These are phyloP conservation scores for Massospora cicadina DNA, from an alignment of 371 early-diverging fungal species.

Conservation along the genomic window DNA sequence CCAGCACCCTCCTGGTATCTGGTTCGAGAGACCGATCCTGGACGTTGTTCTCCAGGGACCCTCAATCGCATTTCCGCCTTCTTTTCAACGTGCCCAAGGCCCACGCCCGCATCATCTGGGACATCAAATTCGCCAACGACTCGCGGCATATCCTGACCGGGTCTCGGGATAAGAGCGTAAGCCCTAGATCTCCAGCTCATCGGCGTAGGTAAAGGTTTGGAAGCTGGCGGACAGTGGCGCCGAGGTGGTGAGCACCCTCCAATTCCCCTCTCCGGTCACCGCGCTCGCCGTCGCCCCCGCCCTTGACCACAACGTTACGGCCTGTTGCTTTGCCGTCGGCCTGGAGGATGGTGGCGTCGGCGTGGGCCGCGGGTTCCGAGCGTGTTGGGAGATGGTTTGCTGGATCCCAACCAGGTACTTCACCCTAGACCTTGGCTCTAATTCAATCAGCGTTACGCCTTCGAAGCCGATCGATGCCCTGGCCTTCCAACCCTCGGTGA, in stretches of 20 bases:
- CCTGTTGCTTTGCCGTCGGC: slow-evolving; percentile 62
- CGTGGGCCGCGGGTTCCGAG: slow-evolving; percentile 21
- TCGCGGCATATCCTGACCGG: slow-evolving; percentile 70
- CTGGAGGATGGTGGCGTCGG: slow-evolving; percentile 60
- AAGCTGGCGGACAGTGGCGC: slow-evolving; percentile 12
- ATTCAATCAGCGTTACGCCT: background rate
- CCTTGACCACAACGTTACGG: slow-evolving; percentile 17
- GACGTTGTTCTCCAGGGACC: slow-evolving; percentile 41
- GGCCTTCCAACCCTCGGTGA: background rate
- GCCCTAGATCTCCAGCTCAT: slow-evolving; percentile 3
- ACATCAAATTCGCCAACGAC: slow-evolving; percentile 63
- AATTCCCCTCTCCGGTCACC: slow-evolving; percentile 56
- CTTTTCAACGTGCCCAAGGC: slow-evolving; percentile 42
- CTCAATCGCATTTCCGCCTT: slow-evolving; percentile 25
- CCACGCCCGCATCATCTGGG: slow-evolving; percentile 92
- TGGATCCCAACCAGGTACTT: slow-evolving; percentile 22
- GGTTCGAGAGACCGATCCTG: slow-evolving; percentile 83
- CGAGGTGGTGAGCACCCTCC: slow-evolving; percentile 30
- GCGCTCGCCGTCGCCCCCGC: slow-evolving; percentile 56
- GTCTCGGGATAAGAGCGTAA: slow-evolving; percentile 74
- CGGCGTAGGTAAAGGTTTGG: slow-evolving; percentile 53
- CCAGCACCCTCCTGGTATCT: slow-evolving; percentile 48
- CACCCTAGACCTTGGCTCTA: background rate
- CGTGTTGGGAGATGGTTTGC: slow-evolving; percentile 23
- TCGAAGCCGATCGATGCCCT: background rate